Conservation (phyloP, 352 stramenopile species). For the Aphanomyces stellatus region DNA sequence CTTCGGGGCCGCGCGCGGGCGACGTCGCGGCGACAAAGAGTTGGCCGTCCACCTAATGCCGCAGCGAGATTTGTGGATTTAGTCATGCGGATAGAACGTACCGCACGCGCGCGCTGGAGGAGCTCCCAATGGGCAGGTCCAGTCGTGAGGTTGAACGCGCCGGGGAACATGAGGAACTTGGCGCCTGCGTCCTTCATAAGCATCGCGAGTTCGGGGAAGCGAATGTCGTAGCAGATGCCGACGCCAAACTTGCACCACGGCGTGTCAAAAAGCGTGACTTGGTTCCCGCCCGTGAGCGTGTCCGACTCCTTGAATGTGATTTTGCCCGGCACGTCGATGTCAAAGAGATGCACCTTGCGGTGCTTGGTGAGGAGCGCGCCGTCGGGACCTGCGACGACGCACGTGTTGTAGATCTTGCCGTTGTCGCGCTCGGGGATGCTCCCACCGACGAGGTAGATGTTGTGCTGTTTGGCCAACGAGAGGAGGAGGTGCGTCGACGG, state of each 20-base stretch:
- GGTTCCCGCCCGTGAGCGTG: slow-evolving; percentile 92
- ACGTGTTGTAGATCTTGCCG: slow-evolving; percentile 98
- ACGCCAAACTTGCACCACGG: slow-evolving; percentile 92
- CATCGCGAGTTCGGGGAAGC: slow-evolving; percentile 98
- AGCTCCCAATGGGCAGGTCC: slow-evolving; percentile 99
- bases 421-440: slow-evolving; percentile 90
- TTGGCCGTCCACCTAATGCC: slow-evolving; percentile 85
- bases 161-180: slow-evolving; percentile 80
- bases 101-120: slow-evolving; percentile 92
- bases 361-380: slow-evolving; percentile 97
- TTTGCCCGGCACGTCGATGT: slow-evolving; percentile 98
- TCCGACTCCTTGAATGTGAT: slow-evolving; percentile 99
- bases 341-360: slow-evolving; percentile 99
- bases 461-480: slow-evolving; percentile 79
- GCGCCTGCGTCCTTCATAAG: slow-evolving; percentile 89
- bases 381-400: slow-evolving; percentile 90
- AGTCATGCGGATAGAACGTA: slow-evolving; percentile 20
- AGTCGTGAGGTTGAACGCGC: slow-evolving; percentile 83
- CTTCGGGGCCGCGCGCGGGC: slow-evolving; percentile 90
- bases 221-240: slow-evolving; percentile 99
- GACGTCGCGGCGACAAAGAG: slow-evolving; percentile 95
- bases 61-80: too few relatives aligned
- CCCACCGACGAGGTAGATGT: slow-evolving; percentile 95
- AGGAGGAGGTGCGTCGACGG: slow-evolving; percentile 85
- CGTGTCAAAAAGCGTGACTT: slow-evolving; percentile 79